Evolutionary conservation across 2,329 filamentous ascomycete genomes (phyloP).

Genomic region (Monilinia laxa): DNA sequence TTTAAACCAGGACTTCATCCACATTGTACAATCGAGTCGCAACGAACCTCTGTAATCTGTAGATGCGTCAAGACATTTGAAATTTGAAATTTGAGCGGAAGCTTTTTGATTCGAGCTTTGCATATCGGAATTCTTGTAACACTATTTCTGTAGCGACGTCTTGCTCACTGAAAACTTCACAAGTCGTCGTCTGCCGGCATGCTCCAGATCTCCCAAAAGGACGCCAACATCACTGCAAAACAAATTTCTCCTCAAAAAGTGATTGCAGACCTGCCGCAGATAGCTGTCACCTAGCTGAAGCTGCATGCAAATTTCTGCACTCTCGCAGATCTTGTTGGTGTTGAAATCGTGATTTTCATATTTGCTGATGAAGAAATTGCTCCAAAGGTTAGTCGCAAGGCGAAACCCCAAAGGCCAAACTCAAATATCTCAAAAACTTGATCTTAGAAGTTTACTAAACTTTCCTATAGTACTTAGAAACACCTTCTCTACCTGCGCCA

Average conservation of each 20-base stretch:
- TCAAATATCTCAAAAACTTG: not conserved
- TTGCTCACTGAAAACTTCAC: not conserved
- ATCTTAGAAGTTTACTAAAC: not conserved
- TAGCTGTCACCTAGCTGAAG: not conserved
- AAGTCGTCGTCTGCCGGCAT: not conserved
- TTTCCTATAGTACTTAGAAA: not conserved
- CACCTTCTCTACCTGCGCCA: too few species aligned
- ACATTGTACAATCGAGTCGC: not conserved
- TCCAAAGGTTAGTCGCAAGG: not conserved
- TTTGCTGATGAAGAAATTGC: not conserved
- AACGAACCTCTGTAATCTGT: too few species aligned
- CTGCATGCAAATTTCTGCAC: not conserved
- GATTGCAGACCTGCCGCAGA: not conserved
- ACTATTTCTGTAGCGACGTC: not conserved
- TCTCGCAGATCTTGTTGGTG: not conserved
- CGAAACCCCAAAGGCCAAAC: not conserved
- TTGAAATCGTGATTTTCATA: not conserved
- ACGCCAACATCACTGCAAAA: not conserved
- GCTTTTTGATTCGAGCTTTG: not conserved
- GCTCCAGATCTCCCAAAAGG: not conserved
- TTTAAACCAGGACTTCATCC: not conserved
- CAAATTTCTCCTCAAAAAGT: rapidly evolving
- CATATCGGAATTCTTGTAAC: not conserved
- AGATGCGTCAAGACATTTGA: not conserved
- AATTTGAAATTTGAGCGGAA: not conserved